Evolutionary conservation across 2,329 filamentous ascomycete genomes (phyloP), one percentile per base, ranked within the genome.

Genomic region (Ophiocordyceps camponoti-floridani): DNA sequence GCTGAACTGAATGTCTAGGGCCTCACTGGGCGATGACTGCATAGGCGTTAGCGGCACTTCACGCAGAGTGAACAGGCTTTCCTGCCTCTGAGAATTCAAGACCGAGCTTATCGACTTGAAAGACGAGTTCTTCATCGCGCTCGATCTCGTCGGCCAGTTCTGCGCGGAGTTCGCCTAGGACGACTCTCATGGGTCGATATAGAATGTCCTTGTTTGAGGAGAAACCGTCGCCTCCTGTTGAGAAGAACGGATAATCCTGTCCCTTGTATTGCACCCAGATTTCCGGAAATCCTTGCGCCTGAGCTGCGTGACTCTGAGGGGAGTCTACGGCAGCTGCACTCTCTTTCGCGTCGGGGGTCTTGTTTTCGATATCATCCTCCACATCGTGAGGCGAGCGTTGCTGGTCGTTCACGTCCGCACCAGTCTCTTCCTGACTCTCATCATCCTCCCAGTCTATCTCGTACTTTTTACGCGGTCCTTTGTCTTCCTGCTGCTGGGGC

Each of bases 61-160:
- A 2, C 10, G 14, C 11, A 6, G 23, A 43, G 26, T 40, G 18
- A 18, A 27, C 10, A 4, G 16, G 8, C 12, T 42, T 14, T 49
- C 65, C 49, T 58, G 69, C 68, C 59, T 73, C 69, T 18, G 67
- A 59, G 54, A 73, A 72, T 53, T 73, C 69, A 30, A 74, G 58
- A 9, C 67, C 68, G 38, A 74, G 62, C 47, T 71, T 66, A 27
- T 73, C 68, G 42, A 73, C 57, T 47, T 70, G 67, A 38, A 73
- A 62, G n/a, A 67, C 60, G 40, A 74, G 55, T 46, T 73, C 69
- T 44, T 74, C 70, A 16, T 64, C 60, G 4, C 57, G 46, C 5
- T 58, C 55, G 3, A 73, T 54, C 44, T 73, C 71, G 37, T 64
- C 60, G 16, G 58, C 54, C 13, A 74, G 59, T 48, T 72, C 67